A percentile compares a stretch with the other conserved stretches of the same genome.
These are phyloP conservation scores for Tulasnella sp. DNA, from an alignment of 768 basidiomycete genomes.

Conservation along the genomic window DNA sequence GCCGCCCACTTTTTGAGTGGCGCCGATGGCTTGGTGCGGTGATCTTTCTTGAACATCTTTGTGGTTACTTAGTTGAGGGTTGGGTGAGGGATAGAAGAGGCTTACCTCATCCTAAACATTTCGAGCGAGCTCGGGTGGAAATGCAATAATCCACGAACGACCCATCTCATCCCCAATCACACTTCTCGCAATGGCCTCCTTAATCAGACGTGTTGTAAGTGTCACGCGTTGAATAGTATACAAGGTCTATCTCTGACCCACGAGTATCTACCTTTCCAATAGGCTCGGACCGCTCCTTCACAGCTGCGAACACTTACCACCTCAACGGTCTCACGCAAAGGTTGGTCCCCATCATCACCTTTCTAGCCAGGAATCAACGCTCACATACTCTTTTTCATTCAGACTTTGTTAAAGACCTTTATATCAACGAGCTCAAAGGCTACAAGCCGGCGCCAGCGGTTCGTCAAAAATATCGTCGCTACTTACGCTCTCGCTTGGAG, in stretches of 20 bases:
- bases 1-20: background rate
- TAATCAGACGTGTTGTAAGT: background rate
- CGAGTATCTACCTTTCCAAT: background rate
- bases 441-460: slow-evolving; percentile 74
- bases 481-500: too few relatives aligned
- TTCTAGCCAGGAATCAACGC: slow-evolving; percentile 11
- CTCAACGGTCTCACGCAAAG: slow-evolving; percentile 50
- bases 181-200: background rate
- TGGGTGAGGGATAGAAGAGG: too few relatives aligned
- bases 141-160: too few relatives aligned
- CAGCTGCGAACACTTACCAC: slow-evolving; percentile 45
- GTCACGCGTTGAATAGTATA: too few relatives aligned
- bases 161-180: background rate
- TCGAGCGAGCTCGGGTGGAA: too few relatives aligned
- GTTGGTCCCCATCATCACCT: slow-evolving; percentile 33
- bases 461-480: slow-evolving; percentile 27
- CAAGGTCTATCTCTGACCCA: background rate
- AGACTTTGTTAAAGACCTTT: slow-evolving; percentile 92
- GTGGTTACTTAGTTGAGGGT: too few relatives aligned
- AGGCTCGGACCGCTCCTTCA: background rate
- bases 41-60: slow-evolving; percentile 13
- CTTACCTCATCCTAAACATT: too few relatives aligned
- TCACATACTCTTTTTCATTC: slow-evolving; percentile 24
- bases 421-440: slow-evolving; percentile 76
- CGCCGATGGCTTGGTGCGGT: slow-evolving; percentile 1